Conservation (phyloP, 192 early-diverging fungal species). For the Obelidium mucronatum region DNA sequence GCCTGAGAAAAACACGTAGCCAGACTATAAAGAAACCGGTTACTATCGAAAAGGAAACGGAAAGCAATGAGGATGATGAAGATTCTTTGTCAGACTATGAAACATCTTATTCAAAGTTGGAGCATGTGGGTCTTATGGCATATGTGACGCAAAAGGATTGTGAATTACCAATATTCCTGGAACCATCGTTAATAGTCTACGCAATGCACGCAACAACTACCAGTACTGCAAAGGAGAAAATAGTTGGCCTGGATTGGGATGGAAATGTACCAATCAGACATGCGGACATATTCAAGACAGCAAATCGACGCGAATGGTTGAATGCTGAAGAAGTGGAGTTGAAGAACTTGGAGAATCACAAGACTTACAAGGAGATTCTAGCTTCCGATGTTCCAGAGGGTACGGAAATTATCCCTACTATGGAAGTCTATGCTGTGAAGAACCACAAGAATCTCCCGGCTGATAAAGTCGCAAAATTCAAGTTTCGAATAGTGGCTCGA, state of each 20-base stretch:
- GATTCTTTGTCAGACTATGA: neutral
- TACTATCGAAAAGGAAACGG: neutral
- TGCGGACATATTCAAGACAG: neutral
- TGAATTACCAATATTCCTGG: neutral
- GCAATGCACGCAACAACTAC: neutral
- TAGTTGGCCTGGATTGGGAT: neutral
- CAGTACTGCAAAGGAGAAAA: neutral
- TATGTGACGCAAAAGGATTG: neutral
- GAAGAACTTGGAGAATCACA: neutral
- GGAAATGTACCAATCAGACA: neutral
- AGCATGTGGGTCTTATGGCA: neutral
- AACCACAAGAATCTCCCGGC: neutral
- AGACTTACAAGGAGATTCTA: neutral
- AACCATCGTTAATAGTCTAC: neutral
- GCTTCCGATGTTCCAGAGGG: neutral
- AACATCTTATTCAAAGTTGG: neutral
- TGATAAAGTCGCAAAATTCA: neutral
- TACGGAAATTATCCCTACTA: conserved; percentile 7
- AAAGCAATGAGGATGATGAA: neutral
- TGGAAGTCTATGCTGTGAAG: conserved; percentile 8
- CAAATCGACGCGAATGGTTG: neutral
- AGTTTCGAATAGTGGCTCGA: neutral
- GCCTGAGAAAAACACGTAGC: neutral
- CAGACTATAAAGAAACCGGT: neutral
- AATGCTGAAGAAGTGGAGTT: neutral